A percentile compares a stretch with the other conserved stretches of the same genome.
Evolutionary conservation across 805 yeast genomes (phyloP).

Genomic region (Nakazawaea anatomiae): DNA sequence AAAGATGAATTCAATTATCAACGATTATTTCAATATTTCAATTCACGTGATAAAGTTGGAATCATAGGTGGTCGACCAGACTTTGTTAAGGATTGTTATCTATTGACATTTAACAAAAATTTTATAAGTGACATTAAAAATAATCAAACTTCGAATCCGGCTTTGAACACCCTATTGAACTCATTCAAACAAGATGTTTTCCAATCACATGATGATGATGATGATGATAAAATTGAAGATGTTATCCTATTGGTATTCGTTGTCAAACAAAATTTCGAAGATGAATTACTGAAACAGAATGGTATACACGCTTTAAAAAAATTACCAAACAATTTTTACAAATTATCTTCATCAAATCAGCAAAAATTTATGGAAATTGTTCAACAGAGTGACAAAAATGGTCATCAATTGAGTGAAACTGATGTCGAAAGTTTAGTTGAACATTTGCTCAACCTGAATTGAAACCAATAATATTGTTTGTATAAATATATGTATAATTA

Average conservation of each 20-base stretch:
- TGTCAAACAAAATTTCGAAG: constrained; percentile 4
- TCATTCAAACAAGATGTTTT: not conserved
- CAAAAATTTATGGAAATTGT: constrained; percentile 5
- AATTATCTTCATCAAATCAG: constrained; percentile 3
- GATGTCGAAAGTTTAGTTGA: constrained; percentile 4
- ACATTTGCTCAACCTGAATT: not conserved
- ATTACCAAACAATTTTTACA: constrained; percentile 6
- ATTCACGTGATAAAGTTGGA: constrained; percentile 44
- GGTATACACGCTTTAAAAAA: not conserved
- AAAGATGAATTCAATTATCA: constrained; percentile 18
- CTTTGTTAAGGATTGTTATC: constrained; percentile 58
- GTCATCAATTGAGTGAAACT: not conserved
- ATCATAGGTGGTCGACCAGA: constrained; percentile 46
- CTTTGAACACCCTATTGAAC: constrained; percentile 1
- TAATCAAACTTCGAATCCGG: not conserved
- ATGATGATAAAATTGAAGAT: constrained; percentile 1
- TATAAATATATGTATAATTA: not conserved
- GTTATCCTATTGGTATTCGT: constrained; percentile 6
- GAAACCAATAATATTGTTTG: not conserved
- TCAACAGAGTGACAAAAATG: constrained; percentile 1
- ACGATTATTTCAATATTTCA: constrained; percentile 40
- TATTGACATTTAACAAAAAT: constrained; percentile 33
- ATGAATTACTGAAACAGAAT: not conserved
- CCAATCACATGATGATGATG: not conserved
- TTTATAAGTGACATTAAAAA: not conserved